phyloP scores from a whole-genome alignment of 2,329 filamentous ascomycete species.

The Simplicillium sp. region DNA sequence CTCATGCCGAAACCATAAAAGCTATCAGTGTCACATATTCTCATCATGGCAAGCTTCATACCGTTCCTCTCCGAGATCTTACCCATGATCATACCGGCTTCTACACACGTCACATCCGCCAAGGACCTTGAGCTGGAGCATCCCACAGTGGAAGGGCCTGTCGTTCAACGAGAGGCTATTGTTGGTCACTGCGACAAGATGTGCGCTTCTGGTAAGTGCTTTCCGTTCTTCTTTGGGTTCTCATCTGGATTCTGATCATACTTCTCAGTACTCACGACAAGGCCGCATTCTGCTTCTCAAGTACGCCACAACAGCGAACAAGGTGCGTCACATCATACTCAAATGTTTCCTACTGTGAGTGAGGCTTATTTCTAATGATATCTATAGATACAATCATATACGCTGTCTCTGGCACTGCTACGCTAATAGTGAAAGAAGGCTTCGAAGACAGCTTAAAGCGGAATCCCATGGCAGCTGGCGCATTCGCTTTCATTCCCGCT shows the following conservation, averaged over 20 bases:
- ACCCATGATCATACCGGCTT: constrained; percentile 47
- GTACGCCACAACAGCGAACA: constrained; percentile 64
- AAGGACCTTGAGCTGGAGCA: constrained; percentile 32
- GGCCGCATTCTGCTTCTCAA: constrained; percentile 50
- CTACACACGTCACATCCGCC: constrained; percentile 45
- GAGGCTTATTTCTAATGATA: neutral
- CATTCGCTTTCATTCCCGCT: constrained; percentile 62
- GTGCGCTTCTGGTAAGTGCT: constrained; percentile 51
- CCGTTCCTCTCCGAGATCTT: constrained; percentile 48
- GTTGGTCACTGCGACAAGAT: constrained; percentile 54
- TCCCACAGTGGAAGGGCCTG: constrained; percentile 20
- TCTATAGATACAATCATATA: constrained; percentile 62
- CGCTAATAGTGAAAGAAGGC: constrained; percentile 48
- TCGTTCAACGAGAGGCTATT: constrained; percentile 41
- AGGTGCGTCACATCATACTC: constrained; percentile 29
- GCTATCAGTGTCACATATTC: neutral
- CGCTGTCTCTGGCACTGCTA: constrained; percentile 50
- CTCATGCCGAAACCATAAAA: too few species aligned
- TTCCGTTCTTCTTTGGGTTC: constrained; percentile 2
- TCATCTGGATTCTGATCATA: constrained; percentile 10
- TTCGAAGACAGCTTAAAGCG: constrained; percentile 40
- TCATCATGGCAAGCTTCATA: constrained; percentile 40
- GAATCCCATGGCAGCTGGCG: constrained; percentile 49
- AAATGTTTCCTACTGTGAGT: too few species aligned
- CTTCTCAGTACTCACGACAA: constrained; percentile 48